Evolutionary conservation across 208 protist species (phyloP).

Genomic region (Wallacemonas rigidus): DNA sequence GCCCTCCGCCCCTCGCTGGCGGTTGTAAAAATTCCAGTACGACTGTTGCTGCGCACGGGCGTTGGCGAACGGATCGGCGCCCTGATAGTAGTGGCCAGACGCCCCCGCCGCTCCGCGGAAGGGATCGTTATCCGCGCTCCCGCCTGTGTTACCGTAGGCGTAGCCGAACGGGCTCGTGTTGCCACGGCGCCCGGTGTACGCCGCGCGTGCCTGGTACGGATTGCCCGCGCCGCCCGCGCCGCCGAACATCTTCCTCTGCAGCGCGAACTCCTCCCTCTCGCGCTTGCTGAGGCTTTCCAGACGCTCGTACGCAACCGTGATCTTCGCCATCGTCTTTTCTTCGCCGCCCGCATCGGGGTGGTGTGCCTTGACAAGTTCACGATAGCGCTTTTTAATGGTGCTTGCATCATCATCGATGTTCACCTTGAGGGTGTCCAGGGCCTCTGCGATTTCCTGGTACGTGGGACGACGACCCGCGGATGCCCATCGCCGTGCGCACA

Average conservation of each 20-base stretch:
- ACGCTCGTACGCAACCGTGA: conserved; percentile 81
- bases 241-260: conserved; percentile 40
- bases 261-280: conserved; percentile 69
- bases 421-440: conserved; percentile 51
- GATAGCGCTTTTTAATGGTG: conserved; percentile 66
- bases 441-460: conserved; percentile 52
- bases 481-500: conserved; percentile 33
- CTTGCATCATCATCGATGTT: conserved; percentile 41
- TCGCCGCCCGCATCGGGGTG: conserved; percentile 85
- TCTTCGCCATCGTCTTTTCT: conserved; percentile 61
- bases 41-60: conserved; percentile 28
- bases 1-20: background rate
- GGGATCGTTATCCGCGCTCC: conserved; percentile 22
- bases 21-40: conserved; percentile 54
- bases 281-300: conserved; percentile 46
- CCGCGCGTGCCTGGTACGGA: background rate
- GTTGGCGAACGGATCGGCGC: conserved; percentile 43
- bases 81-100: conserved; percentile 36
- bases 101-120: conserved; percentile 17
- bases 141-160: conserved; percentile 21
- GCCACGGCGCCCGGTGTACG: background rate
- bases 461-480: conserved; percentile 42
- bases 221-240: conserved; percentile 25
- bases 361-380: conserved; percentile 65
- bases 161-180: conserved; percentile 21